Evolutionary conservation across 169 alveolate species (phyloP).

Genomic region (Plasmodium yoelii): DNA sequence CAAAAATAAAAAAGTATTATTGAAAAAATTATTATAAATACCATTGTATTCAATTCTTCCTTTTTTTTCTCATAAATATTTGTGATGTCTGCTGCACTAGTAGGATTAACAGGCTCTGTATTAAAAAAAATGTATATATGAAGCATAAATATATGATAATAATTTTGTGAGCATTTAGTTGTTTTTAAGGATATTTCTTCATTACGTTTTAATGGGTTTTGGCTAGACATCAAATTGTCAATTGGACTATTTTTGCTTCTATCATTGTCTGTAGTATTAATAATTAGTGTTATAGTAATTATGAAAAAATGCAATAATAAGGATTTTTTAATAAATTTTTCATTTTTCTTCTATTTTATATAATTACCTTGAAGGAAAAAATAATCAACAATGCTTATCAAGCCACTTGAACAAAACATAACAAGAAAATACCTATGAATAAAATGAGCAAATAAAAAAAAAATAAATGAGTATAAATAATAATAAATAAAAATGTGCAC

Average conservation of each 20-base stretch:
- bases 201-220: constrained; percentile 70
- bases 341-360: constrained; percentile 14
- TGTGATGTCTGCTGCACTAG: constrained; percentile 40
- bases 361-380: constrained; percentile 74
- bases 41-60: constrained; percentile 67
- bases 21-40: constrained; percentile 17
- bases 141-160: background rate
- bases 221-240: constrained; percentile 57
- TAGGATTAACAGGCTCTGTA: constrained; percentile 41
- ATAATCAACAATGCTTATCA: constrained; percentile 71
- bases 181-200: background rate
- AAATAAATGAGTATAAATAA: constrained; percentile 46
- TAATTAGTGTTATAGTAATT: too few relatives aligned
- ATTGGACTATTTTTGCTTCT: constrained; percentile 47
- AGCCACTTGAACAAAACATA: constrained; percentile 73
- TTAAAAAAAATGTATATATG: constrained; percentile 3
- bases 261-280: constrained; percentile 38
- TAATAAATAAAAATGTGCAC: background rate
- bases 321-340: constrained; percentile 5
- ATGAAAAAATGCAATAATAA: too few relatives aligned
- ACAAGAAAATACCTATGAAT: constrained; percentile 69
- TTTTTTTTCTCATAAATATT: constrained; percentile 59
- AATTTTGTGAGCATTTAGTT: constrained; percentile 17
- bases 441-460: constrained; percentile 11
- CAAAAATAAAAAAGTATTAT: background rate